Conservation (phyloP, 306 rosid species). For the Cicer arietinum region DNA sequence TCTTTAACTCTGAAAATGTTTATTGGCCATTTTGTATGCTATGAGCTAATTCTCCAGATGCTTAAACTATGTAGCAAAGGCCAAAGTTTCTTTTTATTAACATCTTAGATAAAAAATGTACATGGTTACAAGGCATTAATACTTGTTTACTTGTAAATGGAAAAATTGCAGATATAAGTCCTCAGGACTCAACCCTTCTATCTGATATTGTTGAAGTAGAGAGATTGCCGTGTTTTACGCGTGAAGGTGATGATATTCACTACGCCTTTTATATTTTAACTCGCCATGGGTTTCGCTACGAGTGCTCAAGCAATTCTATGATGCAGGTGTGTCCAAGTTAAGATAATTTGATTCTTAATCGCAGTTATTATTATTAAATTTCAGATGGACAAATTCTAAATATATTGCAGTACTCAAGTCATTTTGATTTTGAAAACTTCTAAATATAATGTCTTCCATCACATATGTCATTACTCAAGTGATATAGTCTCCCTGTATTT, state of each 20-base stretch:
- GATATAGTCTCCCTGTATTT: constrained; percentile 6
- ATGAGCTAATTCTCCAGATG: constrained; percentile 18
- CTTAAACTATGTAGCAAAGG: constrained; percentile 7
- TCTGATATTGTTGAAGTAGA: constrained; percentile 73
- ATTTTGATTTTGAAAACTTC: constrained; percentile 21
- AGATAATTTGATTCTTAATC: constrained; percentile 26
- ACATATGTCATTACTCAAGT: constrained; percentile 28
- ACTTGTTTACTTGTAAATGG: constrained; percentile 29
- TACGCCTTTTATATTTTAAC: constrained; percentile 83
- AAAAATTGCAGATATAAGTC: constrained; percentile 50
- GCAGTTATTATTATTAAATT: constrained; percentile 1
- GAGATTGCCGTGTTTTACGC: constrained; percentile 62
- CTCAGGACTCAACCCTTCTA: constrained; percentile 53
- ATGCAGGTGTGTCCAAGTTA: constrained; percentile 49
- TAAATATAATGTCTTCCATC: constrained; percentile 26
- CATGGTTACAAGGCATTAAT: constrained; percentile 34
- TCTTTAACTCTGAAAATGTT: not conserved
- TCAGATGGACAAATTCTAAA: not conserved
- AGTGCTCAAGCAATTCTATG: constrained; percentile 82
- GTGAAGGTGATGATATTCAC: constrained; percentile 63
- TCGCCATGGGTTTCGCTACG: constrained; percentile 74
- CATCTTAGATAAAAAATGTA: constrained; percentile 13
- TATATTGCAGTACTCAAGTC: not conserved
- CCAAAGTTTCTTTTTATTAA: not conserved
- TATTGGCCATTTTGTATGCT: not conserved